These are phyloP conservation scores for Hypoxylon intermedium DNA, from an alignment of 495 filamentous ascomycete species.

Conservation along the genomic window DNA sequence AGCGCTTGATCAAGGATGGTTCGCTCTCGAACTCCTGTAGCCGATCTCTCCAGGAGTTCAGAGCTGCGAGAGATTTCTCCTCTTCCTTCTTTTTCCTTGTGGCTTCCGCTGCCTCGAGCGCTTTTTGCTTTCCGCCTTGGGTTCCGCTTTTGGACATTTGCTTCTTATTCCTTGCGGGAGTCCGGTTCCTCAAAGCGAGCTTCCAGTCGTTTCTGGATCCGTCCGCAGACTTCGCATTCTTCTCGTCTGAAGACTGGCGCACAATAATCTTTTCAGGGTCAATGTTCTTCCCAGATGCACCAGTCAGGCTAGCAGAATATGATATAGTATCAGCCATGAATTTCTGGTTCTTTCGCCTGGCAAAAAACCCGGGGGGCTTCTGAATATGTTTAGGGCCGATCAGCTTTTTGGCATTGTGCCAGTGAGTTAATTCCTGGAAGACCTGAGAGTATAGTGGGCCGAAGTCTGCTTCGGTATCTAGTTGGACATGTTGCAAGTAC, in stretches of 20 bases:
- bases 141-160: constrained; percentile 38
- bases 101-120: constrained; percentile 35
- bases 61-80: constrained; percentile 36
- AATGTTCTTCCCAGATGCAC: constrained; percentile 66
- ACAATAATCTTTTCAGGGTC: constrained; percentile 67
- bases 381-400: constrained; percentile 50
- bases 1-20: constrained; percentile 43
- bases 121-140: constrained; percentile 36
- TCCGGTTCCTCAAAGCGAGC: neutral
- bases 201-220: neutral
- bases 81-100: constrained; percentile 35
- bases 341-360: constrained; percentile 54
- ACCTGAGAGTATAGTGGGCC: constrained; percentile 37
- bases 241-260: constrained; percentile 13
- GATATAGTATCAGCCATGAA: constrained; percentile 67
- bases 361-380: constrained; percentile 31
- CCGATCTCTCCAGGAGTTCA: constrained; percentile 32
- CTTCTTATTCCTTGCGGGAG: constrained; percentile 24
- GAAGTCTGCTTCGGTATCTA: constrained; percentile 47
- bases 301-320: constrained; percentile 76
- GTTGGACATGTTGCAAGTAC: constrained; percentile 61
- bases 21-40: constrained; percentile 43
- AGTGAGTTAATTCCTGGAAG: constrained; percentile 68
- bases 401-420: constrained; percentile 66
- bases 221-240: neutral